Evolutionary conservation across 2,329 filamentous ascomycete genomes (phyloP), one percentile per base, ranked within the genome.

Genomic region (Coniochaeta prunicola): DNA sequence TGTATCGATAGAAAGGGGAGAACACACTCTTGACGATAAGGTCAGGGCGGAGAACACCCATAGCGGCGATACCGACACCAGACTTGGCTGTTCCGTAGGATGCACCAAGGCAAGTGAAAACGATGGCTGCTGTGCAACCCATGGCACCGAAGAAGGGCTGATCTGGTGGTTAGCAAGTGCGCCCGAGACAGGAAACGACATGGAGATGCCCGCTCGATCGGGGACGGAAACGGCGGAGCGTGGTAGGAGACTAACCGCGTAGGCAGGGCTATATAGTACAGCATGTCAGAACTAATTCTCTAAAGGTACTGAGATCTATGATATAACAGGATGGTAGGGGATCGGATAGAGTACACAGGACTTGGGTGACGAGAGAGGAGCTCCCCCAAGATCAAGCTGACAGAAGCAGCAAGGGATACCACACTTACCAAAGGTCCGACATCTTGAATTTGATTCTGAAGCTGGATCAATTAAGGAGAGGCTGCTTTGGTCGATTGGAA

Each of bases 11-110:
- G 59, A 57, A 33, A 38, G 53, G 31, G 34, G 40, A 33, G 40
- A 54, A 62, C 92, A 72, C 88, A 97, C 94, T 97, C 89, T 97
- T 97, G 76, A 99, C 93, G 76, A 97, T 97, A 77, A 97, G 81
- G 77, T 99, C 94, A 75, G 94, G 94, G 77, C 94, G 86, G 69
- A 99, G 86, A 70, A 97, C 93, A 89, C 92, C 93, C 90, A 97
- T 97, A 69, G 92, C 91, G 67, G 91, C 91, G 73, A 99, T 96
- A 85, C 94, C 94, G 69, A 97, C 94, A 81, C 94, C 94, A 72
- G 94, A 96, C 86, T 99, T 99, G 74, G 94, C 94, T 68, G 94
- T 99, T 78, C 94, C 94, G 80, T 97, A 99, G 68, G 94, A 92
- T 72, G 94, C 94, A 75, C 94, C 79, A 54, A 82, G 69, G 67